Evolutionary conservation across 306 rosid species (phyloP).

Genomic region (Cicer arietinum): DNA sequence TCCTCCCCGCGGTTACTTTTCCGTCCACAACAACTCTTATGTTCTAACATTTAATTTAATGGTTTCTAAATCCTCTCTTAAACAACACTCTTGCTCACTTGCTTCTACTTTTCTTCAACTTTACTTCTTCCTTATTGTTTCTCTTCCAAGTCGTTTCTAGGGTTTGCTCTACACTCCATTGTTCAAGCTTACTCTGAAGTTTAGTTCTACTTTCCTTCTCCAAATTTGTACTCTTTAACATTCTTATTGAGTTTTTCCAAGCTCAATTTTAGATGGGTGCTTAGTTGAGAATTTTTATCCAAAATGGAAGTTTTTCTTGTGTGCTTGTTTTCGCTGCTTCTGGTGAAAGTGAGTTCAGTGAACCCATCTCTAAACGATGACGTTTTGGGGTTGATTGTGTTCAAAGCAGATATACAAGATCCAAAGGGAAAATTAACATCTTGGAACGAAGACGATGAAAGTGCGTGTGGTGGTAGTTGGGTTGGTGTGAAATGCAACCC

Average conservation of each 20-base stretch:
- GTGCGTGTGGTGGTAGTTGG: slow-evolving; percentile 71
- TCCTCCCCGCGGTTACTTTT: neutral
- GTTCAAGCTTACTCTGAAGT: slow-evolving; percentile 28
- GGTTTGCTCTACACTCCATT: slow-evolving; percentile 42
- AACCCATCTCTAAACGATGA: slow-evolving; percentile 93
- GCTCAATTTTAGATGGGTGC: slow-evolving; percentile 55
- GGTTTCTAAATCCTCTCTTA: slow-evolving; percentile 40
- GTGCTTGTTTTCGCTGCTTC: slow-evolving; percentile 47
- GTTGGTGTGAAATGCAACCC: slow-evolving; percentile 84
- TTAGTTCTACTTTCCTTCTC: neutral
- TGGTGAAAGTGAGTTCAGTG: slow-evolving; percentile 56
- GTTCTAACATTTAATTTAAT: slow-evolving; percentile 34
- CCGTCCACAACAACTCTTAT: slow-evolving; percentile 1
- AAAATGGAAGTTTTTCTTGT: slow-evolving; percentile 50
- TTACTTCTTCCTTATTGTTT: slow-evolving; percentile 3
- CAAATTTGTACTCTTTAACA: slow-evolving; percentile 24
- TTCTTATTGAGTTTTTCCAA: slow-evolving; percentile 14
- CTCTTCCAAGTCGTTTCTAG: slow-evolving; percentile 44
- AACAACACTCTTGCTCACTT: slow-evolving; percentile 9
- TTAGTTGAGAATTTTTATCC: slow-evolving; percentile 14
- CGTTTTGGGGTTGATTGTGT: slow-evolving; percentile 91
- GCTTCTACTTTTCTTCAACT: neutral
- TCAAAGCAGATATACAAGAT: slow-evolving; percentile 89
- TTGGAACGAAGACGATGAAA: slow-evolving; percentile 94
- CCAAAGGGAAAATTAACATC: slow-evolving; percentile 71